Base-by-base conservation (phyloP, 495 filamentous ascomycete genomes). In the Copromyces sp. region DNA sequence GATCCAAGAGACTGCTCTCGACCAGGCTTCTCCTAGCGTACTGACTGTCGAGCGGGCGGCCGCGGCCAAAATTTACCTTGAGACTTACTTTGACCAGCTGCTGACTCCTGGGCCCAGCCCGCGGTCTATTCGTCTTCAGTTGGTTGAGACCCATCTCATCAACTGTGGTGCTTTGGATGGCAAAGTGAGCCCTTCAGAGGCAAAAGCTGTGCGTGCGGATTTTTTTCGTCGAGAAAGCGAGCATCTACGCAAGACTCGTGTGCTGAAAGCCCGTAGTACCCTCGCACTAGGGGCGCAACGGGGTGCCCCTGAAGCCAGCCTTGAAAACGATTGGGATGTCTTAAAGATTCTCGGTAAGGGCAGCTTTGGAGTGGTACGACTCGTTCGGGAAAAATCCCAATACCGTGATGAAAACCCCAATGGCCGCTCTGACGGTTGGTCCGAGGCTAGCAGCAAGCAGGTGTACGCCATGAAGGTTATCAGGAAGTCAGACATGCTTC, bases 381-480 rank as follows among this genome's bases (percentile, higher is more conserved):
- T 98, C 35, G 94, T 97, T 8, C 89, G 88, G 20, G 91, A 95
- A 78, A 89, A 85, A 74, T 65, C 53, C 24, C 53, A 17, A 16
- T 72, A 79, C 4, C 72, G 81, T 9, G 71, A 74, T 2, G 68
- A 42, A 24, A 65, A 69, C 45, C 45, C 69, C 42, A 59, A 70
- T n/a, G 71, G 68, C 9, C 74, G 59, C 29, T 45, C 72, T 11
- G 77, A 71, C 9, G 75, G 74, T 35, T 79, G 59, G 75, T 75
- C 73, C 5, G 72, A 74, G n/a, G 73, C 61, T 12, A 68, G 71
- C 39, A 83, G 79, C 68, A 87, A 86, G 59, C 85, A 89, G 68
- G 89, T 97, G 3, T 97, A 91, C 79, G 95, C 95, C 9, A 97
- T 98, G 94, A 98, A 98, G 80, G 92, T 95, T 20, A 97, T 98